phyloP scores from a whole-genome alignment of 192 early-diverging fungal species.

The Oehlia diaphana region DNA sequence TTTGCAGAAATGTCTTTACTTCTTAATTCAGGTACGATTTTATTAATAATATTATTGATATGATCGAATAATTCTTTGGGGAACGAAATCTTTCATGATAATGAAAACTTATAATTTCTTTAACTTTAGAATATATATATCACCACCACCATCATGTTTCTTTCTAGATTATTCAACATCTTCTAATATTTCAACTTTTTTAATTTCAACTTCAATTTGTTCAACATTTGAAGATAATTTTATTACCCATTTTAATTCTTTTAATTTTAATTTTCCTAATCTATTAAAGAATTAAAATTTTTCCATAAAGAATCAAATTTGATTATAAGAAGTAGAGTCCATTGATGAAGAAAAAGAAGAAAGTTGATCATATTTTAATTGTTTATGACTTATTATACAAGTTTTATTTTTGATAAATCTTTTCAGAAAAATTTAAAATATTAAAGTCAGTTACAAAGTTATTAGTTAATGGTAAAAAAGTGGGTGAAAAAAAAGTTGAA shows the following conservation, averaged over 20 bases:
- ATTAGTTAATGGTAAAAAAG: not conserved
- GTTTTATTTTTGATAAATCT: not conserved
- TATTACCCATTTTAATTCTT: constrained; percentile 22
- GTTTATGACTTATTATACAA: constrained; percentile 19
- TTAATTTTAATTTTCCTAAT: constrained; percentile 23
- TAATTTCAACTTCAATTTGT: constrained; percentile 13
- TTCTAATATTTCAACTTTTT: constrained; percentile 31
- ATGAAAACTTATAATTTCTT: constrained; percentile 2
- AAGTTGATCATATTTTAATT: not conserved
- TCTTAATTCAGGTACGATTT: not conserved
- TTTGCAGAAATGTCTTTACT: constrained; percentile 2
- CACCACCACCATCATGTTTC: not conserved
- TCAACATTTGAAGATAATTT: constrained; percentile 16
- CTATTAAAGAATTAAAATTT: not conserved
- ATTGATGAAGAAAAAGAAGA: not conserved
- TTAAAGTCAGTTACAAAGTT: not conserved
- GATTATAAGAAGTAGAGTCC: not conserved
- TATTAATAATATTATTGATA: constrained; percentile 5
- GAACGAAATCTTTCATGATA: constrained; percentile 1
- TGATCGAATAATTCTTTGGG: not conserved
- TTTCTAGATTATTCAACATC: constrained; percentile 19
- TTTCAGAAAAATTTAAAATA: constrained; percentile 3
- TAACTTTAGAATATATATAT: not conserved
- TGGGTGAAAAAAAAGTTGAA: not conserved
- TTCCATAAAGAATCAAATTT: constrained; percentile 20